These are phyloP conservation scores for Aspergillus amoenus DNA, from an alignment of 2,329 filamentous ascomycete species.

Conservation along the genomic window DNA sequence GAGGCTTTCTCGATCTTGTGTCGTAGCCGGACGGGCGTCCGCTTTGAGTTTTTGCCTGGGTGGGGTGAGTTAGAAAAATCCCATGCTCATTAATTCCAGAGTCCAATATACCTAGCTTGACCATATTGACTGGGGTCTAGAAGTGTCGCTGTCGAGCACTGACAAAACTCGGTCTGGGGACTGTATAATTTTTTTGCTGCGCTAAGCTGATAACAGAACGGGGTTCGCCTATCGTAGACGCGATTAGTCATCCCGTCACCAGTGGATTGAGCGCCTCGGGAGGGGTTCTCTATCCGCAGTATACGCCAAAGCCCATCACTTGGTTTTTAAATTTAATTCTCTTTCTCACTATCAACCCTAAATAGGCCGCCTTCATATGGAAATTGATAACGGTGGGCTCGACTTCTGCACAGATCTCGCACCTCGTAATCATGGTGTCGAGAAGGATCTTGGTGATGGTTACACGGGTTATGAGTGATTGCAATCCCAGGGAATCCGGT, in stretches of 20 bases:
- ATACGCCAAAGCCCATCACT: too few species aligned
- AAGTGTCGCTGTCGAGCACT: slow-evolving; percentile 15
- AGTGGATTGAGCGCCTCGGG: background rate
- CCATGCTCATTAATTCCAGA: background rate
- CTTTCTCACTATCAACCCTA: too few species aligned
- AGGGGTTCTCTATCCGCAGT: too few species aligned
- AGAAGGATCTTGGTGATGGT: too few species aligned
- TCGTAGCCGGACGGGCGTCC: slow-evolving; percentile 80
- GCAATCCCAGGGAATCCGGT: too few species aligned
- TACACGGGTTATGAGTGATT: too few species aligned
- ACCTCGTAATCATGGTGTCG: too few species aligned
- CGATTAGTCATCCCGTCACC: background rate
- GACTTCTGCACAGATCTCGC: too few species aligned
- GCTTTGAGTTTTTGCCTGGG: slow-evolving; percentile 93
- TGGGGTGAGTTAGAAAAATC: background rate
- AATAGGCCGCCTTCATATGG: too few species aligned
- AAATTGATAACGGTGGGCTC: too few species aligned
- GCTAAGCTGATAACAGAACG: slow-evolving; percentile 38
- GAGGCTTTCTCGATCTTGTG: slow-evolving; percentile 96
- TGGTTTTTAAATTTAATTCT: too few species aligned
- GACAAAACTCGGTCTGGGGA: slow-evolving; percentile 19
- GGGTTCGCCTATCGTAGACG: slow-evolving; percentile 35
- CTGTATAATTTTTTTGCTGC: slow-evolving; percentile 26
- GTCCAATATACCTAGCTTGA: slow-evolving; percentile 38
- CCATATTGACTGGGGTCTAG: slow-evolving; percentile 34